phyloP scores from a whole-genome alignment of 352 stramenopile species.

The Pythium sp. region DNA sequence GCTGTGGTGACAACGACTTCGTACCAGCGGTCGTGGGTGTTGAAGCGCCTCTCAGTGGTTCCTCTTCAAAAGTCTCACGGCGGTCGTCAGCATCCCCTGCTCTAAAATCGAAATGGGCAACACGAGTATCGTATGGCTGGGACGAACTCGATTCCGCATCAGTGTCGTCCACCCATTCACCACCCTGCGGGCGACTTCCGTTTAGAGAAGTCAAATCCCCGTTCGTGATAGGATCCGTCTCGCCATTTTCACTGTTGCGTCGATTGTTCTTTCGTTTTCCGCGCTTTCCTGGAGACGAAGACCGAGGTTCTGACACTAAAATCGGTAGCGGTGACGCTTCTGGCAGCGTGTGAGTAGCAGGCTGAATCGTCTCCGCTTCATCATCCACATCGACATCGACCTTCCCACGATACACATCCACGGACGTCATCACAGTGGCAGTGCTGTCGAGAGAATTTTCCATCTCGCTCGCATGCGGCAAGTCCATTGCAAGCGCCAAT shows the following conservation, averaged over 20 bases:
- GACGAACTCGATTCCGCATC: slow-evolving; percentile 6
- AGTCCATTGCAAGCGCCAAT: neutral
- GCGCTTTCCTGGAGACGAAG: neutral
- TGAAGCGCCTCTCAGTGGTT: neutral
- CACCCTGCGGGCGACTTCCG: neutral
- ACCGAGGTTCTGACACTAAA: neutral
- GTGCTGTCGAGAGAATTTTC: neutral
- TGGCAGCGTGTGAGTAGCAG: neutral
- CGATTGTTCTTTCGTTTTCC: neutral
- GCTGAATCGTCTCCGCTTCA: neutral
- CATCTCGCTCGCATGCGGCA: neutral
- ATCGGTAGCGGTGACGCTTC: slow-evolving; percentile 1
- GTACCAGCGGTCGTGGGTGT: neutral
- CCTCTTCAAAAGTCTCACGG: neutral
- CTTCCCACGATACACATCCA: neutral
- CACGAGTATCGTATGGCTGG: neutral
- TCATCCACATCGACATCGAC: neutral
- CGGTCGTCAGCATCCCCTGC: neutral
- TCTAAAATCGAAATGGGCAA: slow-evolving; percentile 3
- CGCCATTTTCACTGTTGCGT: neutral
- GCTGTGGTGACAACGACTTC: neutral
- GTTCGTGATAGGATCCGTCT: neutral
- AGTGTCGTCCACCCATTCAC: slow-evolving; percentile 1
- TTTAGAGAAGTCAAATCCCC: neutral
- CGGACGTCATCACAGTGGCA: neutral